Evolutionary conservation across 306 rosid genomes (phyloP), one percentile per base, ranked within the genome.

Genomic region (Dalbergia oliveri): DNA sequence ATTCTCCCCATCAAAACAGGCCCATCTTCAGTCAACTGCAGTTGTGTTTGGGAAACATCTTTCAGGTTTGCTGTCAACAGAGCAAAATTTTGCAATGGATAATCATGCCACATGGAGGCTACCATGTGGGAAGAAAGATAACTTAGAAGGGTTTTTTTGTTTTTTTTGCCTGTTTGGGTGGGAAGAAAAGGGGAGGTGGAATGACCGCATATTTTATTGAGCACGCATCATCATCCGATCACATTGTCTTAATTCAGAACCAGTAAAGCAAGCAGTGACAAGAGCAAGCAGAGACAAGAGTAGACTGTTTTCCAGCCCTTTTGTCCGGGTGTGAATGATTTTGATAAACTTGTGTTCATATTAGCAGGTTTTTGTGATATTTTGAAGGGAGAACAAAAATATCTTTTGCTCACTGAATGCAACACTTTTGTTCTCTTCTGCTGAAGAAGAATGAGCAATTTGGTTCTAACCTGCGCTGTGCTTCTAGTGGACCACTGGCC

Each of bases 261-360:
- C 65, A 53, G 43, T 15, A 23, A 72, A 45, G 54, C 59, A 67
- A 58, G 62, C 65, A 45, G 37, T 53, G 37, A 31, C 51, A 31
- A 34, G 37, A 64, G 33, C 59, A 67, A 58, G 62, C 65, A 45
- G 37, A 44, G 37, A 31, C 51, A 31, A 34, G 37, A 64, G 33
- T 47, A 16, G 19, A 45, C 21, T 60, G 63, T 60, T 66, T 50
- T 69, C 66, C 70, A 68, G 67, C 70, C 15, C 61, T 21, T 34
- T 68, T 68, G 84, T 69, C 77, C 33, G n/a, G 58, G 33, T 41
- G 72, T 75, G 88, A 16, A 58, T 79, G 77, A 75, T 75, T 64
- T 82, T 10, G 78, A 58, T 15, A 71, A 66, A 58, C 58, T 72
- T 83, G 82, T 79, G 60, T 66, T 66, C 33, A 64, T 50, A 10